Conservation (phyloP, 2,329 filamentous ascomycete genomes). For the Atkinsonella texensis region DNA sequence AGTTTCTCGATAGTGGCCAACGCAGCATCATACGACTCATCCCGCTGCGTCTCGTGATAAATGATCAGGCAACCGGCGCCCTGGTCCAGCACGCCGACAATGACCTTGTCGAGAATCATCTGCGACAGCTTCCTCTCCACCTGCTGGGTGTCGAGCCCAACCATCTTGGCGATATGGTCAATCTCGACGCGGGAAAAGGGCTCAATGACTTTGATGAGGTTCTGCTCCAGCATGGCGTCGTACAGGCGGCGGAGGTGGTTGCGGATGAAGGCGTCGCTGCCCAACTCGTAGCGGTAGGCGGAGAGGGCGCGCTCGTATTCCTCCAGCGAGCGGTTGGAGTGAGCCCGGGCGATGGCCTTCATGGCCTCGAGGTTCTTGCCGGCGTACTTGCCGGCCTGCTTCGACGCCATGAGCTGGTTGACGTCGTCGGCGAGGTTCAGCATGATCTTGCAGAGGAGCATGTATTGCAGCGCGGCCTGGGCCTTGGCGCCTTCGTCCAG, state of each 20-base stretch:
- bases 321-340: constrained; percentile 88
- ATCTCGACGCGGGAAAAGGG: constrained; percentile 97
- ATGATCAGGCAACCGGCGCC: constrained; percentile 96
- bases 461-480: constrained; percentile 97
- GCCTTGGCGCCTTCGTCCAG: constrained; percentile 82
- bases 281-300: constrained; percentile 84
- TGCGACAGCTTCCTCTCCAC: constrained; percentile 97
- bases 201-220: constrained; percentile 98
- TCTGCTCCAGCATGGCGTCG: constrained; percentile 98
- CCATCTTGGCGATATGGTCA: constrained; percentile 93
- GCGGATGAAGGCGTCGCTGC: constrained; percentile 89
- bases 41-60: constrained; percentile 87
- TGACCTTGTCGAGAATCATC: constrained; percentile 99
- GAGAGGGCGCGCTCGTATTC: constrained; percentile 92
- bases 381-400: constrained; percentile 93
- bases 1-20: constrained; percentile 93
- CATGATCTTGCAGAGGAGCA: constrained; percentile 99
- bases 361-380: constrained; percentile 95
- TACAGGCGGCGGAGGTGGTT: constrained; percentile 93
- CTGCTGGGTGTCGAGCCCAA: constrained; percentile 88
- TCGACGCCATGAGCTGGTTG: constrained; percentile 84
- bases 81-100: constrained; percentile 93
- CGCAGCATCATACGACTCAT: constrained; percentile 88
- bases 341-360: constrained; percentile 95
- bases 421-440: constrained; percentile 94